Evolutionary conservation across 768 basidiomycete genomes (phyloP).

Genomic region (Amyloporia xantha): DNA sequence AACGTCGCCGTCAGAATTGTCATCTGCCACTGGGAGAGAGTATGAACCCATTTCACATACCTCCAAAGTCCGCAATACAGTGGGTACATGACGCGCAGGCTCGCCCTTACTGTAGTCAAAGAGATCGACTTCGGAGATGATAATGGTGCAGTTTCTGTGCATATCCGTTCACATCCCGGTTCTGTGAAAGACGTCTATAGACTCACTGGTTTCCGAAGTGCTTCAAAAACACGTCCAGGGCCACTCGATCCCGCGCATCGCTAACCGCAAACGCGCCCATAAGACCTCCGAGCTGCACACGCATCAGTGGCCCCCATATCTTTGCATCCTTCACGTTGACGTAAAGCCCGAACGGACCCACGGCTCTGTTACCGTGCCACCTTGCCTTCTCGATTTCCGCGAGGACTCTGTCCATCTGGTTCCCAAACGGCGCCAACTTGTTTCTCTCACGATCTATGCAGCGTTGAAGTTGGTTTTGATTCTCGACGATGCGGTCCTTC

Average conservation of each 20-base stretch:
- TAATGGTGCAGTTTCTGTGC: slow-evolving; percentile 42
- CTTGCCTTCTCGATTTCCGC: slow-evolving; percentile 39
- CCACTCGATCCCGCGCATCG: slow-evolving; percentile 51
- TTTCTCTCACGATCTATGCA: slow-evolving; percentile 50
- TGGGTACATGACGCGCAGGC: slow-evolving; percentile 54
- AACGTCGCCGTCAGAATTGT: not conserved
- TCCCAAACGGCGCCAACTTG: slow-evolving; percentile 55
- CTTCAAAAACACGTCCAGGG: slow-evolving; percentile 53
- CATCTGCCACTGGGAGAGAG: too few relatives aligned
- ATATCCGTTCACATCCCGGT: not conserved
- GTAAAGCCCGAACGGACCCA: slow-evolving; percentile 76
- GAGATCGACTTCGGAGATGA: slow-evolving; percentile 63
- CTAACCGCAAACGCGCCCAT: slow-evolving; percentile 75
- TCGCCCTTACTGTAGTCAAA: slow-evolving; percentile 81
- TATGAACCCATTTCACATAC: too few relatives aligned
- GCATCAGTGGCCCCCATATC: slow-evolving; percentile 61
- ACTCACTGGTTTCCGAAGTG: slow-evolving; percentile 56
- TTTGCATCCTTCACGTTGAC: slow-evolving; percentile 66
- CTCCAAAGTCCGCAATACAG: slow-evolving; percentile 76
- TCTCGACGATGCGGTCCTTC: slow-evolving; percentile 36
- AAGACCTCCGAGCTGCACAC: slow-evolving; percentile 48
- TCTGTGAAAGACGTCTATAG: not conserved
- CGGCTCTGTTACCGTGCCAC: slow-evolving; percentile 65
- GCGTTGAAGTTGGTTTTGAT: slow-evolving; percentile 42
- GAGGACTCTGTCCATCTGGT: slow-evolving; percentile 51